Evolutionary conservation across 73 alveolate species (phyloP).

Genomic region (Uronychia setigera): DNA sequence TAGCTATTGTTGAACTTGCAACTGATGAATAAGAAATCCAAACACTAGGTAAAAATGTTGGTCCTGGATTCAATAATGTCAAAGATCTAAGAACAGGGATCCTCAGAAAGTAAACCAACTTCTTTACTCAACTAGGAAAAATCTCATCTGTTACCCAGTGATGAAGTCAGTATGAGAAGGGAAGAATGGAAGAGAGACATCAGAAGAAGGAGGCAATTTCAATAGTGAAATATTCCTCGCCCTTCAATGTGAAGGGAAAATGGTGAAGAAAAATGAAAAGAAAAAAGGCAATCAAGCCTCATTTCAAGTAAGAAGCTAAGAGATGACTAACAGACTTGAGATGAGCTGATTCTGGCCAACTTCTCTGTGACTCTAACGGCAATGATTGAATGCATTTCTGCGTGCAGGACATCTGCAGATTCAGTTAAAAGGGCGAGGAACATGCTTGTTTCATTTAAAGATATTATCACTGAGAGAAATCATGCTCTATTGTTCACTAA

Average conservation of each 20-base stretch:
- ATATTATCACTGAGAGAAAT: constrained; percentile 41
- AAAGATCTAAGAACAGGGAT: not conserved
- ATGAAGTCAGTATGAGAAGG: not conserved
- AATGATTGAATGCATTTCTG: not conserved
- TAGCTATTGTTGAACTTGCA: not conserved
- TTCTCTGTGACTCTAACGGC: not conserved
- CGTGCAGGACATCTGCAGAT: not conserved
- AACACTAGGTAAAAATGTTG: not conserved
- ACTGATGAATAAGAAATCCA: not conserved
- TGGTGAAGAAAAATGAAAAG: not conserved
- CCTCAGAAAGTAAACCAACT: not conserved
- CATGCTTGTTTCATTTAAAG: constrained; percentile 27
- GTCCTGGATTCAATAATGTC: not conserved
- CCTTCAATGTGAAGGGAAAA: not conserved
- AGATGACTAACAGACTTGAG: not conserved
- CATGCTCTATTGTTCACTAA: constrained; percentile 22
- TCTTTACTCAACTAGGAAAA: not conserved
- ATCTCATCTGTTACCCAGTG: not conserved
- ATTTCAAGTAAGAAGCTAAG: not conserved
- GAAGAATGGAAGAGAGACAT: not conserved
- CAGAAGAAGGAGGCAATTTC: not conserved
- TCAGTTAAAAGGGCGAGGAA: constrained; percentile 25
- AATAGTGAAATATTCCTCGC: not conserved
- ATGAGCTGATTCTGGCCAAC: not conserved
- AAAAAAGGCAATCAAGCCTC: not conserved